Evolutionary conservation across 2,329 filamentous ascomycete genomes (phyloP).

Genomic region (Penicillium brevicompactum): DNA sequence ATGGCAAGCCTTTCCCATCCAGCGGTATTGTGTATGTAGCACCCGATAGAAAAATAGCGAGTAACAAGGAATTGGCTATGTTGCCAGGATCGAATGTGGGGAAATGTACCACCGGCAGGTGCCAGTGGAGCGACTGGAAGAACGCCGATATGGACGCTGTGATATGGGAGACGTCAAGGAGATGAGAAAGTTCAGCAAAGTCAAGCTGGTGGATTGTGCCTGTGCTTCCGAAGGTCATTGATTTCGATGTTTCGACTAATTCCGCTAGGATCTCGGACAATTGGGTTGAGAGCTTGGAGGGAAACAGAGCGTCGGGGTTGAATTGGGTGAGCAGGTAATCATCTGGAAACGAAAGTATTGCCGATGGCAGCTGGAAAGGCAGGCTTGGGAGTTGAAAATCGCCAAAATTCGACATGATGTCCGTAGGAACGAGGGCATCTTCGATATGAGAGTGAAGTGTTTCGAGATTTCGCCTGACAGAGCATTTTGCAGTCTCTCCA

Average conservation of each 20-base stretch:
- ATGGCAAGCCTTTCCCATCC: slow-evolving; percentile 18
- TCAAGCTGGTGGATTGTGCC: slow-evolving; percentile 10
- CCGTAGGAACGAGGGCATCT: slow-evolving; percentile 26
- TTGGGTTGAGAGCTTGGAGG: slow-evolving; percentile 27
- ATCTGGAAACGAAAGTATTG: slow-evolving; percentile 3
- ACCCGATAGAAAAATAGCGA: slow-evolving; percentile 32
- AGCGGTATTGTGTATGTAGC: slow-evolving; percentile 28
- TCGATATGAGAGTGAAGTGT: slow-evolving; percentile 29
- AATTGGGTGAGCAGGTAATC: slow-evolving; percentile 22
- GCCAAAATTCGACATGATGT: slow-evolving; percentile 17
- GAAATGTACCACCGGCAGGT: slow-evolving; percentile 34
- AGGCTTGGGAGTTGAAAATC: slow-evolving; percentile 14
- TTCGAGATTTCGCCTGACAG: slow-evolving; percentile 29
- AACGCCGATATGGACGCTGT: slow-evolving; percentile 30
- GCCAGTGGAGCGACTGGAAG: slow-evolving; percentile 37
- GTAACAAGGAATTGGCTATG: slow-evolving; percentile 27
- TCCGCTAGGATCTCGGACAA: slow-evolving; percentile 27
- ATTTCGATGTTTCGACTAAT: slow-evolving; percentile 32
- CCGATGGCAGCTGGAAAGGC: slow-evolving; percentile 12
- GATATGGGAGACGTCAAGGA: slow-evolving; percentile 30
- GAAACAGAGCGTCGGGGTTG: slow-evolving; percentile 17
- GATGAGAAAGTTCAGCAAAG: slow-evolving; percentile 20
- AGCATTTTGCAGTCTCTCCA: slow-evolving; percentile 33
- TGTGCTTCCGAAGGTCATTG: slow-evolving; percentile 18
- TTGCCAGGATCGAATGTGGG: slow-evolving; percentile 33